phyloP scores from a whole-genome alignment of 805 yeast genomes.

The Pichia thaimueangensis region DNA sequence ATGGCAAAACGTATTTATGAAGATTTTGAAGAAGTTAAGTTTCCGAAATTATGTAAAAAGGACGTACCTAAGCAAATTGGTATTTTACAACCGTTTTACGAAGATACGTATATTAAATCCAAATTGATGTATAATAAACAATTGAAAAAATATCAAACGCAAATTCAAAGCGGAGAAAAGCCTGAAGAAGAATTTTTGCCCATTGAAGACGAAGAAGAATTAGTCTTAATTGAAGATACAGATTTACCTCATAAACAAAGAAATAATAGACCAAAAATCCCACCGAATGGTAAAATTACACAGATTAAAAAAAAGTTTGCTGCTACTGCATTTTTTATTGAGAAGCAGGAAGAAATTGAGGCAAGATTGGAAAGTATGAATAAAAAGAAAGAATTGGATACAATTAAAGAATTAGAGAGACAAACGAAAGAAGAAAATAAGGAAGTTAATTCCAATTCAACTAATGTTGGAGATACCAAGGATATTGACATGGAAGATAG shows the following conservation, averaged over 20 bases:
- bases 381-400: background rate
- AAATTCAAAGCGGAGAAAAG: slow-evolving; percentile 16
- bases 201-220: slow-evolving; percentile 32
- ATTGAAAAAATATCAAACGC: slow-evolving; percentile 35
- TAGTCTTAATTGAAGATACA: slow-evolving; percentile 72
- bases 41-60: slow-evolving; percentile 45
- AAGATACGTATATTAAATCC: slow-evolving; percentile 36
- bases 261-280: slow-evolving; percentile 69
- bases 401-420: background rate
- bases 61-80: slow-evolving; percentile 52
- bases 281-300: slow-evolving; percentile 84
- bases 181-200: slow-evolving; percentile 18
- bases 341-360: slow-evolving; percentile 27
- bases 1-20: slow-evolving; percentile 50
- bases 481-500: background rate
- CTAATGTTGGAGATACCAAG: background rate
- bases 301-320: slow-evolving; percentile 59
- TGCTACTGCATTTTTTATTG: slow-evolving; percentile 48
- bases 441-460: background rate
- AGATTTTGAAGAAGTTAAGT: slow-evolving; percentile 54
- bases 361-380: slow-evolving; percentile 2
- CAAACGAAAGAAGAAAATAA: background rate
- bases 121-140: slow-evolving; percentile 36
- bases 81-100: slow-evolving; percentile 49
- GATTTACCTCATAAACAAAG: slow-evolving; percentile 76